Evolutionary conservation across 2,329 filamentous ascomycete genomes (phyloP), one percentile per base, ranked within the genome.

Genomic region (Colletotrichum sp.): DNA sequence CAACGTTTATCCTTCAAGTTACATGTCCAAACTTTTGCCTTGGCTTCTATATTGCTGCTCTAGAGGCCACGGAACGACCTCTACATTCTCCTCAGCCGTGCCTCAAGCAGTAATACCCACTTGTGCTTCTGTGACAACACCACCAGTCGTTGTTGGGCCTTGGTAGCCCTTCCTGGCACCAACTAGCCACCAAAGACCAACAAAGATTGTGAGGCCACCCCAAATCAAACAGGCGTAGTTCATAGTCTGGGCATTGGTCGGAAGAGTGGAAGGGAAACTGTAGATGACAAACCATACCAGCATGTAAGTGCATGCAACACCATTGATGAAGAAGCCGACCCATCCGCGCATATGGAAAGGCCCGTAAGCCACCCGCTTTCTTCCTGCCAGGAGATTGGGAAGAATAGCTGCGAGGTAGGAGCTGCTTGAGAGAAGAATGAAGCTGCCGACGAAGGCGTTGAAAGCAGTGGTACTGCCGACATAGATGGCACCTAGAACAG

Each of bases 381-480:
- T 78, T 1, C 83, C 79, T 0, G 87, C 88, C 0, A 91, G 74
- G 1, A 92, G 82, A 76, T 91, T 88, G 0, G 90, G 90, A 1
- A 94, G 82, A 70, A 95, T 92, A 8, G 92, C 91, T 1, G 91
- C 90, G 4, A 93, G 85, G 80, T 93, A 94, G 0, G 90, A 92
- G 12, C 91, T 73, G 9, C 78, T 84, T 15, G 82, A 84, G 9
- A 85, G 79, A 1, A 85, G 80, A 34, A 85, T 84, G 73, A 85
- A 87, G 34, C 81, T 83, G 12, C 91, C 91, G 9, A 94, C 89
- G 30, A 94, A 90, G 0, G 93, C 93, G 56, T 90, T 89, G 83
- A 94, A 95, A 0, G 93, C 93, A 0, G 91, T 93, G 1, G 87
- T 89, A 75, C 87, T 91, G n/a, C 90, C 93, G 2, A 94, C 88